Conservation (phyloP, 1,284 basidiomycete species). For the Ceratobasidium sp. region DNA sequence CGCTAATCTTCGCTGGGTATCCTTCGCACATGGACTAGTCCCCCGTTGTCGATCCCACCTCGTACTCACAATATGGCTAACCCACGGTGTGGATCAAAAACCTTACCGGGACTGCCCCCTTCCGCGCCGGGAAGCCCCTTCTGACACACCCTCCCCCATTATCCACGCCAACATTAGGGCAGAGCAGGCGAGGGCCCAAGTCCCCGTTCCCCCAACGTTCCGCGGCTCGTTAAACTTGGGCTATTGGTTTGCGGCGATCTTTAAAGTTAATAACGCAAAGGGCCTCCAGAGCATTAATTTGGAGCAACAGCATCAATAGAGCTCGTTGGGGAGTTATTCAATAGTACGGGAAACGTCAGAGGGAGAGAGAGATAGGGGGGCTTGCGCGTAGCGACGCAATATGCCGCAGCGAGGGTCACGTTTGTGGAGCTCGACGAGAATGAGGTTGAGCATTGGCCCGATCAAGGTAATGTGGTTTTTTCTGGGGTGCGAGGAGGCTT, state of each 20-base stretch:
- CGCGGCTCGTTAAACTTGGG: background rate
- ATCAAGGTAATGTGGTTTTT: slow-evolving; percentile 1
- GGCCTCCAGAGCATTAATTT: no score
- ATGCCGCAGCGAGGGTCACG: background rate
- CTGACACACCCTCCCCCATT: background rate
- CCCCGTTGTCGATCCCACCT: background rate
- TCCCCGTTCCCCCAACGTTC: slow-evolving; percentile 3
- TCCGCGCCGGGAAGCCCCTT: background rate
- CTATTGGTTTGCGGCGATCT: background rate
- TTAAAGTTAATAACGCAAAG: background rate
- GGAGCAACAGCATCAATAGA: background rate
- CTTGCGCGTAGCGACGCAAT: background rate
- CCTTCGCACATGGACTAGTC: background rate
- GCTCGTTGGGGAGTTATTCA: background rate
- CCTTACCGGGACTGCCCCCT: background rate
- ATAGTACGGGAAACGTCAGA: background rate
- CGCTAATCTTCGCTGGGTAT: background rate
- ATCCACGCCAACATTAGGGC: background rate
- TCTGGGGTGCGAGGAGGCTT: no score
- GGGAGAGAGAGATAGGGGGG: background rate
- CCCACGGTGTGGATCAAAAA: background rate
- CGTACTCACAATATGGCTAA: background rate
- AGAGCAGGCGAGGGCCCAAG: background rate
- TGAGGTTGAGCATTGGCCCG: background rate
- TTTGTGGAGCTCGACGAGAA: slow-evolving; percentile 22